Evolutionary conservation across 225 moss, liverwort and hornwort genomes (phyloP), one percentile per base, ranked within the genome.

Genomic region (Sphagnum contortum): DNA sequence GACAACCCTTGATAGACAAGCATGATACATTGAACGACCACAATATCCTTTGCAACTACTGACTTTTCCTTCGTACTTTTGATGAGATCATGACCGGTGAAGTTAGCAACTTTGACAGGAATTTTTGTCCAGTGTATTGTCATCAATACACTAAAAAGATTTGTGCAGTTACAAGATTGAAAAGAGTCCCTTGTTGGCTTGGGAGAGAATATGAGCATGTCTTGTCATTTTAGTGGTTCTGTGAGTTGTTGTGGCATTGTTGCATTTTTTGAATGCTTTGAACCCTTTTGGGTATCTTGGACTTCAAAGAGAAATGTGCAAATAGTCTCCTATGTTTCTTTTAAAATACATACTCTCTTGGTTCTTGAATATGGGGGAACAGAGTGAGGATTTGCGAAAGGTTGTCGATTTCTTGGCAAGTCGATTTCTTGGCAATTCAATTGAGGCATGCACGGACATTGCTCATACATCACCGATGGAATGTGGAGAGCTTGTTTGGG

Each of bases 381-480:
- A 98, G 93, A 86, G 85, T 70, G 91, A 93, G 52, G 93, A 91
- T 67, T 66, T 98, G 58, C 81, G 83, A 62, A 93, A 98, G 76
- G 98, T 98, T 45, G 87, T 77, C 50, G 98, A 98, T 73, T 83
- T 98, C 13, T n/a, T n/a, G n/a, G n/a, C n/a, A n/a, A n/a, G n/a
- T n/a, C n/a, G n/a, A n/a, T n/a, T n/a, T n/a, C n/a, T 67, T 98
- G 65, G 87, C 83, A 57, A 72, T 98, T 58, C 82, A 88, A 69
- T 68, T 77, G 69, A 85, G 83, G 9, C 87, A 98, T 75, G 93
- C 98, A 44, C 83, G 98, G 44, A 98, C 93, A 54, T 81, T 98
- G 70, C 91, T 98, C 56, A 98, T 98, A 55, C 87, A 83, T 70
- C 87, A 91, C 69, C 87, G 98, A 68, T 98, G 98, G 98, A 87